Evolutionary conservation across 305 asterid species (phyloP).

Genomic region (Fraxinus paxiana): DNA sequence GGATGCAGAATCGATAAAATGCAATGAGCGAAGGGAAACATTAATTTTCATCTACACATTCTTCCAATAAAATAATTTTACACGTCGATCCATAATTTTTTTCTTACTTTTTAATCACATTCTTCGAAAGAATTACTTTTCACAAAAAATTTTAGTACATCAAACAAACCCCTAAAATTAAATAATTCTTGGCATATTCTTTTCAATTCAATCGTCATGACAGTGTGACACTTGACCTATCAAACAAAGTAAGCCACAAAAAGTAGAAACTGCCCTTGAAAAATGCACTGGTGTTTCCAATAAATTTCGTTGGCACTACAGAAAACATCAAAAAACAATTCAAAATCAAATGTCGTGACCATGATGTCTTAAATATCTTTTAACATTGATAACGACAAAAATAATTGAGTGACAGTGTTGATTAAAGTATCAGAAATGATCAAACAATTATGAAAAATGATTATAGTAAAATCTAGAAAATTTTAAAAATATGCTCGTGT

Average conservation of each 20-base stretch:
- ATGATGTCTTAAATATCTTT: background rate
- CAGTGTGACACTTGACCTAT: background rate
- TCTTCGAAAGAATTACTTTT: no score
- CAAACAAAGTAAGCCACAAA: background rate
- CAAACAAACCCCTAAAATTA: background rate
- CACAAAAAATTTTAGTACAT: background rate
- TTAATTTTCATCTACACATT: no score
- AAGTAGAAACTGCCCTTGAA: background rate
- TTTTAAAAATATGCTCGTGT: background rate
- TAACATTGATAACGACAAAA: background rate
- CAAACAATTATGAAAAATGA: background rate
- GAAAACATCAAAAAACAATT: background rate
- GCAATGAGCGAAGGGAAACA: background rate
- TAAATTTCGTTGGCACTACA: background rate
- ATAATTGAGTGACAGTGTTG: background rate
- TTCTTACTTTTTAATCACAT: background rate
- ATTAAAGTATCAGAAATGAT: background rate
- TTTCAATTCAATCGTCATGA: background rate
- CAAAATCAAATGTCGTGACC: background rate
- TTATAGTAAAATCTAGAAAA: background rate
- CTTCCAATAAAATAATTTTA: no score
- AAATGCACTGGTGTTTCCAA: background rate
- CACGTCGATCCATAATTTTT: no score
- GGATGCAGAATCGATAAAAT: background rate
- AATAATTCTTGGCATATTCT: background rate